Base-by-base conservation (phyloP, 2,329 filamentous ascomycete species). In the Aspergillus persii region DNA sequence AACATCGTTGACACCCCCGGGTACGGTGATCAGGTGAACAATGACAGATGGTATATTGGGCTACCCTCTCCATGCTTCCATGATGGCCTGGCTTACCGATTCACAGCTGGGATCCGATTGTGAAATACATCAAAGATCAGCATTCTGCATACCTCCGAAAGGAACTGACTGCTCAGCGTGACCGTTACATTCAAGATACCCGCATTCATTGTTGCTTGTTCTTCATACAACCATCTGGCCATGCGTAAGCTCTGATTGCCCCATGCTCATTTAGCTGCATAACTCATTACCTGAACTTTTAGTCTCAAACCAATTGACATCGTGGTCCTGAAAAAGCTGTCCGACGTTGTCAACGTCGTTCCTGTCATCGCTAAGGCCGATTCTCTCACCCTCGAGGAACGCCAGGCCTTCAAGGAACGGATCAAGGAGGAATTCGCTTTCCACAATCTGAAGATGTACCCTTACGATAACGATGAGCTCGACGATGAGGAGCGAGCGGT, bases 41-140 rank as follows among this genome's bases (percentile, higher is more conserved):
- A 99, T 80, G 95, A 99, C 83, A 90, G 95, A 85, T 99, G 95
- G 81, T 83, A 76, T 67, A 67, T 54, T 18, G 46, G 9, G 18
- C 57, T 44, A 53, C 36, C 46, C n/a, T 26, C 56, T 44, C 51
- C 23, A 18, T 31, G n/a, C 4, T 15, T 56, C 47, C 47, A 30
- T n/a, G n/a, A 44, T 30, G 11, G 57, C 23, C 47, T 48, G 44
- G 61, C 65, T 71, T 63, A 72, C 68, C 54, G 61, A 52, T 56
- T 41, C 52, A 18, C 64, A 83, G 81, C 88, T 99, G 95, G 95
- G 95, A 99, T 76, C 95, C 95, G 65, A 99, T 99, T 77, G 94
- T 99, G 85, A 99, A 99, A 85, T 99, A 99, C 82, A 99, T 99
- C 86, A 99, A 99, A 86, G 95, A 99, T 81, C 95, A 99, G 84